These are phyloP conservation scores for Erysimum cheiranthoides DNA, from an alignment of 345 rosid species.

Conservation along the genomic window DNA sequence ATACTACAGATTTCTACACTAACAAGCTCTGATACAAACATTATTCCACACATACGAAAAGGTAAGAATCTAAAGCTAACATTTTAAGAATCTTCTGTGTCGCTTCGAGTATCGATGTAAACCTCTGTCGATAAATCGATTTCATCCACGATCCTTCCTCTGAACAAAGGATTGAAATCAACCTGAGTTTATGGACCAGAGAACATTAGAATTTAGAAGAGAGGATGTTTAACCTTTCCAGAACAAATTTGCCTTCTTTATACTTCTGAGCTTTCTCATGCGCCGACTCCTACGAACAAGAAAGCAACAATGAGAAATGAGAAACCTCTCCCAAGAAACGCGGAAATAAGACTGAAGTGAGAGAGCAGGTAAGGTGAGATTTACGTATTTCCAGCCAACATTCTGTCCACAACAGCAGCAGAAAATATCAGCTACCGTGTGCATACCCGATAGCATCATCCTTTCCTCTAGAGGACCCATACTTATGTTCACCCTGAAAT, in stretches of 20 bases:
- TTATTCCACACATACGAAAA: constrained; percentile 13
- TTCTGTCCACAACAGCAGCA: constrained; percentile 92
- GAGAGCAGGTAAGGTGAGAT: constrained; percentile 24
- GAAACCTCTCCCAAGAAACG: background rate
- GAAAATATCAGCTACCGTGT: constrained; percentile 81
- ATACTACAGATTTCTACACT: constrained; percentile 34
- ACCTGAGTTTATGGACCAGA: constrained; percentile 4
- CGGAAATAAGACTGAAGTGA: background rate
- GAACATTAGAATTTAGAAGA: constrained; percentile 19
- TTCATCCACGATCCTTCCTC: constrained; percentile 81
- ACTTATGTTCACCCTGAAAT: constrained; percentile 71
- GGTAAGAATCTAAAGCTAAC: constrained; percentile 24
- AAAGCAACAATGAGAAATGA: constrained; percentile 6
- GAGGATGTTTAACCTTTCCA: constrained; percentile 67
- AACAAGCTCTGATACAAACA: constrained; percentile 31
- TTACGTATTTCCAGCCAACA: constrained; percentile 97
- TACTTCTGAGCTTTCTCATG: constrained; percentile 77
- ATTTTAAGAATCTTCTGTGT: constrained; percentile 57
- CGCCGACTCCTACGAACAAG: constrained; percentile 62
- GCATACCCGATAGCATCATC: constrained; percentile 80
- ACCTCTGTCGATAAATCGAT: constrained; percentile 68
- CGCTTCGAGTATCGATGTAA: constrained; percentile 66
- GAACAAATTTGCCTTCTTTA: constrained; percentile 82
- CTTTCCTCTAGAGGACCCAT: constrained; percentile 76
- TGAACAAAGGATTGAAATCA: constrained; percentile 37